Conservation (phyloP, 768 basidiomycete species). For the Tubosaeta brunneosetosa region DNA sequence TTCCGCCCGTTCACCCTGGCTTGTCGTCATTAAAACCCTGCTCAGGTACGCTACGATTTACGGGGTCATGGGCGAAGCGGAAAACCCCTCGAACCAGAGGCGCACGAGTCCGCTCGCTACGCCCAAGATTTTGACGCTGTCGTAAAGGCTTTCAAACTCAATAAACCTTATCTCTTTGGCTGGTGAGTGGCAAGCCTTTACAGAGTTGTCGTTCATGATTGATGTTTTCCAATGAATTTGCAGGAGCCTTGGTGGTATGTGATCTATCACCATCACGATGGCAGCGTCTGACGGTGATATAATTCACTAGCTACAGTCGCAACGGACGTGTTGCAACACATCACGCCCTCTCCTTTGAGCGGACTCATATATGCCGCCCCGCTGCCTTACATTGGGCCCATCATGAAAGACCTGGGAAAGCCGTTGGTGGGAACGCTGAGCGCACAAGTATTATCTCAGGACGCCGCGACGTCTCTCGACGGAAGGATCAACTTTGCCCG, state of each 20-base stretch:
- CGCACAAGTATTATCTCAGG: background rate
- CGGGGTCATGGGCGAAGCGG: conserved; percentile 8
- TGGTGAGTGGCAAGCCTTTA: background rate
- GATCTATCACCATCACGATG: background rate
- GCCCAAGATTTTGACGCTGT: conserved; percentile 7
- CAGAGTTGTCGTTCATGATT: background rate
- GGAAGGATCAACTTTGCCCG: conserved; percentile 3
- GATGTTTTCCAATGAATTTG: background rate
- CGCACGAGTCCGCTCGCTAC: conserved; percentile 6
- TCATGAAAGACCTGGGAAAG: conserved; percentile 1
- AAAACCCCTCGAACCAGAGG: background rate
- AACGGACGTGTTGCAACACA: conserved; percentile 1
- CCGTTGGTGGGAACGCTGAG: background rate
- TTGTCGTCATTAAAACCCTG: background rate
- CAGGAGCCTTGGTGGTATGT: conserved; percentile 9
- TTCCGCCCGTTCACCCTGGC: background rate
- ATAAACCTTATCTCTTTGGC: conserved; percentile 4
- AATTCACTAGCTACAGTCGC: background rate
- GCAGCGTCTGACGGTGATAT: background rate
- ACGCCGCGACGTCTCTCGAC: background rate
- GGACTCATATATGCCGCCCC: conserved; percentile 6
- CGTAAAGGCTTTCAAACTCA: background rate
- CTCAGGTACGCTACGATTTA: conserved; percentile 6
- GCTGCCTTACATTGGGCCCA: conserved; percentile 8
- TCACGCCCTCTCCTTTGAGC: background rate